Conservation (phyloP, 352 stramenopile species). For the Aphanomyces cochlioides region DNA sequence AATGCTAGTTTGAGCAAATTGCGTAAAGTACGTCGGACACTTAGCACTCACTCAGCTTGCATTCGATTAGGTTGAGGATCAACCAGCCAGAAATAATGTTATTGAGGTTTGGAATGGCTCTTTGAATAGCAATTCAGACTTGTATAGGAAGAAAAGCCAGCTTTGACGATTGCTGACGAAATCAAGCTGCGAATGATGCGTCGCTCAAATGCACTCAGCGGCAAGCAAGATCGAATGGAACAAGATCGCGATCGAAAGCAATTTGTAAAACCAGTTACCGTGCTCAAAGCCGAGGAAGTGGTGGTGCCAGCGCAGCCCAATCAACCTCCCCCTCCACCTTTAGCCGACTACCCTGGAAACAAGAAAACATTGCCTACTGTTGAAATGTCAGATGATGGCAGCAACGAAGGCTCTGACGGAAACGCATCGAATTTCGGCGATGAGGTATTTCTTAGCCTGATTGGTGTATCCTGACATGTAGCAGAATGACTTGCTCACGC, state of each 20-base stretch:
- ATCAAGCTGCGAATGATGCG: slow-evolving; percentile 79
- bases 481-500: slow-evolving; percentile 67
- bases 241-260: slow-evolving; percentile 70
- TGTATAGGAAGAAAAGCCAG: slow-evolving; percentile 2
- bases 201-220: slow-evolving; percentile 71
- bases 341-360: slow-evolving; percentile 39
- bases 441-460: slow-evolving; percentile 38
- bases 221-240: slow-evolving; percentile 79
- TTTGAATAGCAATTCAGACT: background rate
- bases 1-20: slow-evolving; percentile 21
- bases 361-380: slow-evolving; percentile 59
- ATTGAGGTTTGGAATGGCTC: background rate
- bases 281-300: slow-evolving; percentile 79
- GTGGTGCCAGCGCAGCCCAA: slow-evolving; percentile 41
- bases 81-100: background rate
- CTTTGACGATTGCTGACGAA: slow-evolving; percentile 44
- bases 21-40: background rate
- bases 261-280: slow-evolving; percentile 60
- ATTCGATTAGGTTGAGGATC: background rate
- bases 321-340: slow-evolving; percentile 42
- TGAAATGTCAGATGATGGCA: slow-evolving; percentile 81
- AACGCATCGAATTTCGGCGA: slow-evolving; percentile 59
- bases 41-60: background rate
- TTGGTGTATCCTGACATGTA: slow-evolving; percentile 16
- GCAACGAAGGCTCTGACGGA: slow-evolving; percentile 50